Evolutionary conservation across 495 filamentous ascomycete species (phyloP), one percentile per base, ranked within the genome.

Genomic region (Neurospora sublineolata): DNA sequence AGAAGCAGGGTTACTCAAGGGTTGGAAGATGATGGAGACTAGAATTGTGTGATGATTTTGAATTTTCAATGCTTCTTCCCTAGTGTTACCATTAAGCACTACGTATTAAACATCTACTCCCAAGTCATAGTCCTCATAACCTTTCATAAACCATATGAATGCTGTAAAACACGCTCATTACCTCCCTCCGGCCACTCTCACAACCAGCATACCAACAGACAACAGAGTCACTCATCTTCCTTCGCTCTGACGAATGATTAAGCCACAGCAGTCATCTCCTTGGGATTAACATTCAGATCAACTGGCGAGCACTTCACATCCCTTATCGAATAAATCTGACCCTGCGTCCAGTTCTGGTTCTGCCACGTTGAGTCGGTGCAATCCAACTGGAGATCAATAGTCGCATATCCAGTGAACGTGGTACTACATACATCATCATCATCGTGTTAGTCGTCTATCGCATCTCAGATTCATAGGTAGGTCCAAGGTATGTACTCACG

Each of bases 311-410:
- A 85, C 23, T 68, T 72, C 52, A 84, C 76, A 30, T 70, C 69
- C 10, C 81, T 77, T 58, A 42, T 71, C 3, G 82, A 82, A 72
- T 84, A 85, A 60, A 80, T 82, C 68, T 83, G 68, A 9, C 83
- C 83, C 9, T 77, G 71, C 0, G 72, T 76, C 82, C 82, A 85
- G 76, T 82, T 74, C 4, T 79, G 77, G 75, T 85, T 84, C 74
- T 75, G 68, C 73, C 74, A 82, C 0, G 72, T 75, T 23, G 72
- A 73, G 27, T 82, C 80, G 0, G 72, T 77, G 77, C 83, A 85
- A 23, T 72, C 69, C 16, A 83, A 76, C 4, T 71, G 75, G 37
- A 83, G 64, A 46, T 79, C 75, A 41, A 74, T 77, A 11, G 76
- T 69, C 23, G 82, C 82, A 36, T 76, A 73, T 20, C 75, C 82